A percentile compares a stretch with the other conserved stretches of the same genome.
Evolutionary conservation across 2,329 filamentous ascomycete species (phyloP).

Genomic region (Fusarium humuli): DNA sequence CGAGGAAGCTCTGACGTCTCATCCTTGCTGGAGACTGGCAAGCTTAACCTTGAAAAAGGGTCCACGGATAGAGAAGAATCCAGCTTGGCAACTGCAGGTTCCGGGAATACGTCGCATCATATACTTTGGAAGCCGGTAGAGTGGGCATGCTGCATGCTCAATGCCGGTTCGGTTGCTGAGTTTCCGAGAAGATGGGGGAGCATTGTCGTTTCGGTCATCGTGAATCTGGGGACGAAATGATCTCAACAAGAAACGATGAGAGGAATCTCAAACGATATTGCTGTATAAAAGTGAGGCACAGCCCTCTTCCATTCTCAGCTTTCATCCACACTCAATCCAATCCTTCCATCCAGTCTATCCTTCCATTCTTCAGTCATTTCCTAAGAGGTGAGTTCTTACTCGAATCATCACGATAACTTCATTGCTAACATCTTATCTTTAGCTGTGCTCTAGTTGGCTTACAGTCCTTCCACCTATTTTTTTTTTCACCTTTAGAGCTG

Average conservation of each 20-base stretch:
- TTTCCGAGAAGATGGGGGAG: slow-evolving; percentile 31
- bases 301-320: neutral
- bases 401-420: neutral
- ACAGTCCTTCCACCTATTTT: slow-evolving; percentile 23
- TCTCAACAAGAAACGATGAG: slow-evolving; percentile 4
- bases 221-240: slow-evolving; percentile 11
- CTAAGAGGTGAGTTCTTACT: slow-evolving; percentile 27
- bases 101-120: neutral
- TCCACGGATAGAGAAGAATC: slow-evolving; percentile 14
- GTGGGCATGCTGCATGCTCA: neutral
- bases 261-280: neutral
- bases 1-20: slow-evolving; percentile 11
- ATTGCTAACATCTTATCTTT: neutral
- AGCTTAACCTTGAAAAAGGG: neutral
- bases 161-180: slow-evolving; percentile 2
- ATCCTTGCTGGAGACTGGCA: neutral
- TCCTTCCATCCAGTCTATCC: slow-evolving; percentile 11
- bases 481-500: slow-evolving; percentile 35
- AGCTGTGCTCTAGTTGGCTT: slow-evolving; percentile 40
- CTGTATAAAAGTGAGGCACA: slow-evolving; percentile 21
- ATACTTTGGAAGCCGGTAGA: neutral
- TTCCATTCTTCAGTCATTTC: slow-evolving; percentile 38
- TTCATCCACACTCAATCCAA: slow-evolving; percentile 9
- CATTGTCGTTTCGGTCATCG: neutral
- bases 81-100: slow-evolving; percentile 20